Evolutionary conservation across 2,329 filamentous ascomycete genomes (phyloP).

Genomic region (Monosporascus sp.): DNA sequence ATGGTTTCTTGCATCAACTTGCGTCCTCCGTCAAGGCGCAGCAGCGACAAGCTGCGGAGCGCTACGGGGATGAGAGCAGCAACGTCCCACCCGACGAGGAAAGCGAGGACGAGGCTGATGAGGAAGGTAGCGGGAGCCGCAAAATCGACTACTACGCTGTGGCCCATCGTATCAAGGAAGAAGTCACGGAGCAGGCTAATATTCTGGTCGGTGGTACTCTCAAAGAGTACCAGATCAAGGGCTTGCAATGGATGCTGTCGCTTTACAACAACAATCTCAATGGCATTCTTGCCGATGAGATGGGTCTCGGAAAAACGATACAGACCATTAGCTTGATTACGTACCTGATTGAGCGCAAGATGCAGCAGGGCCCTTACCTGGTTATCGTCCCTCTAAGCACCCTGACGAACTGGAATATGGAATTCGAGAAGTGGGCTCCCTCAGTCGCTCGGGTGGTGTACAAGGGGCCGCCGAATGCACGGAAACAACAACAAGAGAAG

Average conservation of each 20-base stretch:
- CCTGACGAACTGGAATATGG: conserved; percentile 95
- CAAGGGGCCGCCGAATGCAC: conserved; percentile 84
- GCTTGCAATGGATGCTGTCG: conserved; percentile 99
- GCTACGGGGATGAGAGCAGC: conserved; percentile 62
- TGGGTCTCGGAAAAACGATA: conserved; percentile 99
- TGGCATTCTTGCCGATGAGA: conserved; percentile 96
- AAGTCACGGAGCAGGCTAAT: conserved; percentile 73
- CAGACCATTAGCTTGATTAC: conserved; percentile 98
- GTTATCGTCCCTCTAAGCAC: conserved; percentile 97
- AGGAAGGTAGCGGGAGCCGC: conserved; percentile 59
- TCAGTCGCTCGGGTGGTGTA: conserved; percentile 84
- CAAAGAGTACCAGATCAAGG: conserved; percentile 98
- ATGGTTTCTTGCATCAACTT: conserved; percentile 94
- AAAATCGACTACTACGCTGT: conserved; percentile 99
- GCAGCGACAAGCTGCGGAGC: conserved; percentile 75
- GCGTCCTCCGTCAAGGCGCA: conserved; percentile 92
- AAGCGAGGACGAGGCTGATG: conserved; percentile 62
- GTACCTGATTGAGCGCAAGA: conserved; percentile 93
- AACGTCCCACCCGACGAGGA: conserved; percentile 54
- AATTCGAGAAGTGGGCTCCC: conserved; percentile 99
- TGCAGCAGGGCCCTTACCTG: conserved; percentile 84
- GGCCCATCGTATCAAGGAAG: conserved; percentile 91
- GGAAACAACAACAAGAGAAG: conserved; percentile 87
- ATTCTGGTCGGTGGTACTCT: conserved; percentile 88
- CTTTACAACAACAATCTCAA: conserved; percentile 99